Base-by-base conservation (phyloP, 1,139 yeast species). In the Geotrichum europaeum region DNA sequence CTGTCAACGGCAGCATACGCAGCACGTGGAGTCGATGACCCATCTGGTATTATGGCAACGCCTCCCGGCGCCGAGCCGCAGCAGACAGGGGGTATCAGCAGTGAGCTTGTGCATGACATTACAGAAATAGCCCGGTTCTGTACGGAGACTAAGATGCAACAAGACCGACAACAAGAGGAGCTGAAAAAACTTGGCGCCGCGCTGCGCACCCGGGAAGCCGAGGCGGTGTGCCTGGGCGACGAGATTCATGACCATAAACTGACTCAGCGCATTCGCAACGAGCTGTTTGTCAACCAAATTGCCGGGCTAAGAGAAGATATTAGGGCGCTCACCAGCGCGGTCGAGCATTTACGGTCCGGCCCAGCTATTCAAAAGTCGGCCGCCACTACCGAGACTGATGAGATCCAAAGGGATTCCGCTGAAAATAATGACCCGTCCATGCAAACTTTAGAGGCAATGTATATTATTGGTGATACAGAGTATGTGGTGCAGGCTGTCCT, bases 61-160 rank as follows among this genome's bases (percentile, higher is more conserved):
- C 47, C 3, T n/a, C 22, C 20, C 3, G 18, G 47, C 47, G 9
- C 47, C 9, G 7, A 18, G 10, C 20, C 6, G 18, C n/a, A 40
- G 13, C 20, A n/a, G 12, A 4, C 30, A 18, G 7, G 20, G 6
- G 51, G 34, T 49, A 73, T 40, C 5, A 40, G 47, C 47, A 40
- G 49, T 25, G 58, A 55, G n/a, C 40, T 55, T 2, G 30, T 55
- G 34, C 58, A 49, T 12, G 54, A 50, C 20, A 50, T 55, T 20
- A 22, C 53, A n/a, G 54, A 55, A 25, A 55, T 55, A 22, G 53
- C 54, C 2, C 52, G 43, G 28, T 49, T 50, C 18, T 30, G 49
- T 18, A 53, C 58, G 10, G 58, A 50, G 25, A 55, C 51, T 28
- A 55, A 50, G 36, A 28, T 40, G 43, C 53, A 50, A 13, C 54